Conservation (phyloP, 2,329 filamentous ascomycete species). For the Sphaerulina vaccinii region DNA sequence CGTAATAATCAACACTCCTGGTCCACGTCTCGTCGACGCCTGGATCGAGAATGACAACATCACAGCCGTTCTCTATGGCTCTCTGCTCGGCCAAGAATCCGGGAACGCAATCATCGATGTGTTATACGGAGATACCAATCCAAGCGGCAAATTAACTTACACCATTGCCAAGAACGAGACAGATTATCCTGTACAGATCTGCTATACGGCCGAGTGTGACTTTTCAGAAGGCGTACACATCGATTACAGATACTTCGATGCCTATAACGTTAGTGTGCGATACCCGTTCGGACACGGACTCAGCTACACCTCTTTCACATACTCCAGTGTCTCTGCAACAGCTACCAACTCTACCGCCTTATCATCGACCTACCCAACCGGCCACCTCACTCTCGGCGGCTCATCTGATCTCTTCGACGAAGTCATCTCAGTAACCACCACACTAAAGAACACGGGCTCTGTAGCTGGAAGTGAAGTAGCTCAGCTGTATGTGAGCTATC, state of each 20-base stretch:
- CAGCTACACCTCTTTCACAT: slow-evolving; percentile 46
- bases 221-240: slow-evolving; percentile 43
- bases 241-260: slow-evolving; percentile 47
- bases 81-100: slow-evolving; percentile 34
- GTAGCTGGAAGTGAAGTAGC: slow-evolving; percentile 54
- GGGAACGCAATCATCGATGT: slow-evolving; percentile 31
- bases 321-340: slow-evolving; percentile 27
- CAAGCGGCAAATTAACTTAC: slow-evolving; percentile 33
- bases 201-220: slow-evolving; percentile 46
- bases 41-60: slow-evolving; percentile 35
- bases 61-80: slow-evolving; percentile 34
- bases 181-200: slow-evolving; percentile 62
- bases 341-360: slow-evolving; percentile 17
- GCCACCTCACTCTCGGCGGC: slow-evolving; percentile 59
- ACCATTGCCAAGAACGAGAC: slow-evolving; percentile 32
- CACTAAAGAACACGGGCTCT: slow-evolving; percentile 62
- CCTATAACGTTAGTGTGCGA: slow-evolving; percentile 40
- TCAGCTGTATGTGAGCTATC: slow-evolving; percentile 51
- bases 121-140: slow-evolving; percentile 33
- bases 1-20: slow-evolving; percentile 33
- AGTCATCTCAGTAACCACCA: slow-evolving; percentile 56
- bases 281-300: slow-evolving; percentile 48
- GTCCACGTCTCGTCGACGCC: slow-evolving; percentile 30
- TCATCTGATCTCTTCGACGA: slow-evolving; percentile 58
- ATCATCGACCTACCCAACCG: slow-evolving; percentile 26